Percentiles rank a stretch among this genome's conserved stretches.
Conservation (phyloP, 805 yeast genomes). For the Candida taoyuanica region DNA sequence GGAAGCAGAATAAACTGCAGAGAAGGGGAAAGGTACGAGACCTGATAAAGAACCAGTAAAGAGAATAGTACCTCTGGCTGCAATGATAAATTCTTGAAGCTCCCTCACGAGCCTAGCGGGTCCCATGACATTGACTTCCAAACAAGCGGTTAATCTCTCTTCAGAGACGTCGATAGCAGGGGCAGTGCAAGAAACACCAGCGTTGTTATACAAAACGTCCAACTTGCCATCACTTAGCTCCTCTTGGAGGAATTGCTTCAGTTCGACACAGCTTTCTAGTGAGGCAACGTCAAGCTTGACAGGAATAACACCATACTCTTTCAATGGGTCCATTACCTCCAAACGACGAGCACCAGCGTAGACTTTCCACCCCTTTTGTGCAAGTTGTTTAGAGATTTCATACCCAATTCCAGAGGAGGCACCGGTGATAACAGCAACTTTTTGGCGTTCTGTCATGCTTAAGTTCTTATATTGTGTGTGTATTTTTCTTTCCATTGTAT, state of each 20-base stretch:
- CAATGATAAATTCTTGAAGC: conserved; percentile 49
- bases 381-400: conserved; percentile 45
- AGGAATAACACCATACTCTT: conserved; percentile 37
- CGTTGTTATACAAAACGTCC: conserved; percentile 68
- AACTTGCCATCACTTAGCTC: conserved; percentile 43
- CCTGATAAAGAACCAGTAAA: conserved; percentile 77
- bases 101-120: conserved; percentile 62
- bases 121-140: conserved; percentile 66
- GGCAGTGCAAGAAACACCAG: conserved; percentile 69
- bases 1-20: conserved; percentile 58
- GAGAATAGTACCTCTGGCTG: conserved; percentile 62
- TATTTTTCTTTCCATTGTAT: background rate
- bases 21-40: conserved; percentile 63
- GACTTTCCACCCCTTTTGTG: conserved; percentile 50
- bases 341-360: conserved; percentile 72
- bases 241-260: conserved; percentile 37
- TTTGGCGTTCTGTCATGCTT: conserved; percentile 17
- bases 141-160: conserved; percentile 45
- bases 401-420: conserved; percentile 55
- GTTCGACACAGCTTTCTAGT: conserved; percentile 39
- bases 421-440: conserved; percentile 44
- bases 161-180: conserved; percentile 67
- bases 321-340: conserved; percentile 51
- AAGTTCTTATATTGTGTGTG: background rate
- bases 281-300: conserved; percentile 56